Evolutionary conservation across 1,284 basidiomycete genomes (phyloP).

Genomic region (Boletus semigastroideus): DNA sequence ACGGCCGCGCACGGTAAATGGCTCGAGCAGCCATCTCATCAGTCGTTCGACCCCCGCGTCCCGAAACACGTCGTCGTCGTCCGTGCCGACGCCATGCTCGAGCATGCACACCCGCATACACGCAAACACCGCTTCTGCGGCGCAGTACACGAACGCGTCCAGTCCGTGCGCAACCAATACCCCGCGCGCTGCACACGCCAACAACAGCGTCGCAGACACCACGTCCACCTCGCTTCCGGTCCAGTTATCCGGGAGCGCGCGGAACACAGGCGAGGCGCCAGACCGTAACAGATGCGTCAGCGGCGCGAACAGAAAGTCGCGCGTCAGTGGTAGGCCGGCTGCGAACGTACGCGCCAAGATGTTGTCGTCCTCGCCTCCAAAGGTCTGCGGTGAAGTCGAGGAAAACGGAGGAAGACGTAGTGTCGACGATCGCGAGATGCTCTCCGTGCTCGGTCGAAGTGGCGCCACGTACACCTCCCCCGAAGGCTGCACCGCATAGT

Average conservation of each 20-base stretch:
- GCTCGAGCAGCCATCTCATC: constrained; percentile 61
- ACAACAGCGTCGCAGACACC: constrained; percentile 62
- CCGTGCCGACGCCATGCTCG: constrained; percentile 53
- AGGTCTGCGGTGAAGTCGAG: constrained; percentile 13
- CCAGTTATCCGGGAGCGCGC: constrained; percentile 72
- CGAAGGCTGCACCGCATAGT: constrained; percentile 40
- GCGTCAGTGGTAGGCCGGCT: constrained; percentile 61
- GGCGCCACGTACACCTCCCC: constrained; percentile 45
- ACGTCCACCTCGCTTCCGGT: constrained; percentile 80
- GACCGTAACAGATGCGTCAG: constrained; percentile 84
- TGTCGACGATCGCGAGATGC: constrained; percentile 54
- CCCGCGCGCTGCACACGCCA: constrained; percentile 48
- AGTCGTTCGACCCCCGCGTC: constrained; percentile 57
- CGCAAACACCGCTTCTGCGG: constrained; percentile 65
- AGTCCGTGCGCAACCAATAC: constrained; percentile 45
- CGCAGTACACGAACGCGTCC: constrained; percentile 39
- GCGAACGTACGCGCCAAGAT: background rate
- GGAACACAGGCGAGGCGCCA: constrained; percentile 72
- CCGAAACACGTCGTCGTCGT: constrained; percentile 64
- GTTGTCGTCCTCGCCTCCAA: background rate
- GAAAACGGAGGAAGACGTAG: constrained; percentile 51
- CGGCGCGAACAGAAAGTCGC: constrained; percentile 74
- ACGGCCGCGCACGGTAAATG: constrained; percentile 42
- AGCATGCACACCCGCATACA: constrained; percentile 97
- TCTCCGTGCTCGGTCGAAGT: constrained; percentile 45